phyloP scores from a whole-genome alignment of 2,329 filamentous ascomycete species.

The Cladorrhinum sp. region DNA sequence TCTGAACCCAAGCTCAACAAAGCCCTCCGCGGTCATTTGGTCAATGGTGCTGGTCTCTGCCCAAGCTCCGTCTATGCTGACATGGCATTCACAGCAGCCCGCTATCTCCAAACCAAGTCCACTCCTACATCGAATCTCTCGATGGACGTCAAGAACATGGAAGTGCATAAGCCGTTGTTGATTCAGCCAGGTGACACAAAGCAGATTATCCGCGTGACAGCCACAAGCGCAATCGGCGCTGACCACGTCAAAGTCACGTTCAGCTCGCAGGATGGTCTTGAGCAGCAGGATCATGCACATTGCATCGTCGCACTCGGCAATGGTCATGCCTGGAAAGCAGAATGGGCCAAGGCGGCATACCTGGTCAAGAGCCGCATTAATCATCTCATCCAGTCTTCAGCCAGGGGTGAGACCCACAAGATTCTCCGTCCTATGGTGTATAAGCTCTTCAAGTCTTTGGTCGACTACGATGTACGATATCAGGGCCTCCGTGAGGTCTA shows the following conservation, averaged over 20 bases:
- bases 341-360: constrained; percentile 29
- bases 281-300: constrained; percentile 1
- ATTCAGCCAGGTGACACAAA: constrained; percentile 8
- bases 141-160: constrained; percentile 13
- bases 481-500: constrained; percentile 30
- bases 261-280: not conserved
- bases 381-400: constrained; percentile 23
- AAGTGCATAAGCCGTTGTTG: constrained; percentile 10
- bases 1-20: constrained; percentile 14
- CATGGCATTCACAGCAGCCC: constrained; percentile 9
- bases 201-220: constrained; percentile 9
- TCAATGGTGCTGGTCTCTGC: constrained; percentile 23
- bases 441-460: constrained; percentile 29
- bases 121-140: not conserved
- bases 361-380: constrained; percentile 32
- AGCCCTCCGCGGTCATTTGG: constrained; percentile 16
- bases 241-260: constrained; percentile 15
- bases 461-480: constrained; percentile 29
- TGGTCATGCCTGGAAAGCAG: constrained; percentile 21
- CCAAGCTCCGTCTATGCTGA: constrained; percentile 17
- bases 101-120: not conserved
- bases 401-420: constrained; percentile 25
- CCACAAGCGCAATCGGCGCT: constrained; percentile 16
- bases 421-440: constrained; percentile 27
- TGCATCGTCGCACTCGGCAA: constrained; percentile 2